Base-by-base conservation (phyloP, 225 moss, liverwort and hornwort genomes). In the Pseudisothecium myosuroides region DNA sequence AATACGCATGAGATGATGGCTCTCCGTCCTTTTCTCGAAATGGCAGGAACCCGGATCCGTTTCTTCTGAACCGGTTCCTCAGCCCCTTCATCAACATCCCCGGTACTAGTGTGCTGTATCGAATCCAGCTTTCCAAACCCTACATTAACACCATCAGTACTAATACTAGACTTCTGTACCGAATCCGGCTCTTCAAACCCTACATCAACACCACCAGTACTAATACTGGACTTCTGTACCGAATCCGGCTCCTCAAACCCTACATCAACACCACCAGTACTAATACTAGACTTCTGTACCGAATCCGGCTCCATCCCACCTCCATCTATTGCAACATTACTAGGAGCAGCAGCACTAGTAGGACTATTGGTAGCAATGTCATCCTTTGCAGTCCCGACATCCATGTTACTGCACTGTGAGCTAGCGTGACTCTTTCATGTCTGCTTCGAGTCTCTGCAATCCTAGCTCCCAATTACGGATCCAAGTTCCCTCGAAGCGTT, bases 11-110 rank as follows among this genome's bases (percentile, higher is more conserved):
- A 84, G 11, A n/a, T 76, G 45, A 92, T 81, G 32, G 84, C 89
- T 76, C 68, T 87, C 62, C 26, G 75, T 66, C 89, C 84, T 90
- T 89, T 90, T 28, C 49, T 76, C 32, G 92, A 92, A 84, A 91
- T 36, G 47, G 17, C 26, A 7, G 91, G 83, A n/a, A 47, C 29
- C 83, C 61, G 45, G 22, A 49, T 34, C 49, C 52, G 54, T 4
- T 34, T 62, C 36, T 71, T 90, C 62, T 63, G 23, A 16, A 50
- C 83, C 32, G 69, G 55, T 41, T 69, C 28, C 73, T 58, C 85
- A 27, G 16, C 50, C 14, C 2, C 15, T 11, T 49, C 84, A 60
- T 83, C 41, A 65, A 47, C 83, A 36, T 66, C 66, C 36, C 8
- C 7, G 22, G 21, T 23, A 81, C 10, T 14, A 5, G 49, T 14